These are phyloP conservation scores for Chrysanthemum seticuspe DNA, from an alignment of 129 eudicot genomes.

Conservation along the genomic window DNA sequence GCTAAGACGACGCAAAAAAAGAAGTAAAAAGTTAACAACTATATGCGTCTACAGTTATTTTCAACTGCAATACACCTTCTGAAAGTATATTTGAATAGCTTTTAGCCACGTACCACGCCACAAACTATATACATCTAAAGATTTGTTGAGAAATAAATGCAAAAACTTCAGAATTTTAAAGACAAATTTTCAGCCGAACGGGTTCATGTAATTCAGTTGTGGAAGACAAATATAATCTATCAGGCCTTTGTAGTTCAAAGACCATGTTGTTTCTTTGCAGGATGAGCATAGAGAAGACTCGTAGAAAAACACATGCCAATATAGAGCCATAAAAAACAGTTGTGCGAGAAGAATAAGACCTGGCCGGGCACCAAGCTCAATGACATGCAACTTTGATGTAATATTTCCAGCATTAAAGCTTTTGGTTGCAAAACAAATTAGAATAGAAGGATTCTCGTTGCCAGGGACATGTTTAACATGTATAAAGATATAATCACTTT, in stretches of 20 bases:
- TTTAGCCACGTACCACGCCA: background rate
- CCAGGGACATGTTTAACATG: conserved; percentile 70
- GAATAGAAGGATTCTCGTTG: conserved; percentile 83
- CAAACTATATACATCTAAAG: background rate
- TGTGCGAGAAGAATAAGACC: conserved; percentile 38
- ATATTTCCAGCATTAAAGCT: conserved; percentile 83
- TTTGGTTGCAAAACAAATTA: conserved; percentile 90
- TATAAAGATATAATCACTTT: conserved; percentile 8
- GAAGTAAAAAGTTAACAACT: background rate
- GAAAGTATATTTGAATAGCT: background rate
- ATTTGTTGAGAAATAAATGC: too few relatives aligned
- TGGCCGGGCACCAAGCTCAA: conserved; percentile 99
- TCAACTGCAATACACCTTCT: conserved; percentile 1
- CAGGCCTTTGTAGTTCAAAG: background rate
- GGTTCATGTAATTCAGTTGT: too few relatives aligned
- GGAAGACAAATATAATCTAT: background rate
- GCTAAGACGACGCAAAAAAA: background rate
- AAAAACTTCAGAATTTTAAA: too few relatives aligned
- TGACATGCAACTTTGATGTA: conserved; percentile 86
- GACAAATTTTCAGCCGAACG: too few relatives aligned
- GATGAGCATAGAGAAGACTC: background rate
- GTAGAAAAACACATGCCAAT: background rate
- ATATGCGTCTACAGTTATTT: background rate
- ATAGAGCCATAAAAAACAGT: background rate
- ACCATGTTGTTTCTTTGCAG: background rate